Evolutionary conservation across 2,329 filamentous ascomycete genomes (phyloP), one percentile per base, ranked within the genome.

Genomic region (Huntiella bhutanensis): DNA sequence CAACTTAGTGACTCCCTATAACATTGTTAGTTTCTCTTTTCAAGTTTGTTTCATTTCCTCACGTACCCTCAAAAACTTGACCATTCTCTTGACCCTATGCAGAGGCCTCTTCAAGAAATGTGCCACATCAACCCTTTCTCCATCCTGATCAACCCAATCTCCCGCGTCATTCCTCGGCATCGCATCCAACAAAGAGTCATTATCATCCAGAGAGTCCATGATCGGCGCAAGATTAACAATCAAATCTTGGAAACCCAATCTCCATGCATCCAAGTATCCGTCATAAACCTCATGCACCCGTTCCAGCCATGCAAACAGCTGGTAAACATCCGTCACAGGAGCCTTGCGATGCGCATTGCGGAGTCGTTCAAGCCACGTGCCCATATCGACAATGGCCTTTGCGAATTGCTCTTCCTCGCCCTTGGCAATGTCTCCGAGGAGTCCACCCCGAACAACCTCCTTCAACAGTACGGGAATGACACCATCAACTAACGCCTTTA

Each of bases 321-420:
- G 71, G 48, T 81, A 73, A 1, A 81, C 65, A 52, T 91, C 77
- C 16, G 77, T 69, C 43, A 82, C 67, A 0, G 88, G 86, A 12
- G 92, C 82, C 46, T 80, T 77, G 56, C 75, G 81, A 63, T 98
- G 91, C 34, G 83, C 65, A 17, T 72, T 75, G 59, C 80, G 86
- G 41, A 98, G 65, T 54, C 84, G 80, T 60, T 96, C 87, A 4
- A 98, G 69, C 3, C 81, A 78, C 47, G 95, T 73, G 5, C 91
- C 91, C 87, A 98, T 96, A 54, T 85, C 79, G 38, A 96, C 77
- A 46, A 98, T 92, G 1, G 88, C 82, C 59, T 85, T 83, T 11
- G 83, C 86, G 52, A 87, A 72, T 51, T 70, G 60, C 48, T 82
- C 58, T 10, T 34, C 46, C 28, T 41, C 22, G 12, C 32, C 41